Evolutionary conservation across 108 stramenopile species (phyloP).

Genomic region (Nitzschia sp.): DNA sequence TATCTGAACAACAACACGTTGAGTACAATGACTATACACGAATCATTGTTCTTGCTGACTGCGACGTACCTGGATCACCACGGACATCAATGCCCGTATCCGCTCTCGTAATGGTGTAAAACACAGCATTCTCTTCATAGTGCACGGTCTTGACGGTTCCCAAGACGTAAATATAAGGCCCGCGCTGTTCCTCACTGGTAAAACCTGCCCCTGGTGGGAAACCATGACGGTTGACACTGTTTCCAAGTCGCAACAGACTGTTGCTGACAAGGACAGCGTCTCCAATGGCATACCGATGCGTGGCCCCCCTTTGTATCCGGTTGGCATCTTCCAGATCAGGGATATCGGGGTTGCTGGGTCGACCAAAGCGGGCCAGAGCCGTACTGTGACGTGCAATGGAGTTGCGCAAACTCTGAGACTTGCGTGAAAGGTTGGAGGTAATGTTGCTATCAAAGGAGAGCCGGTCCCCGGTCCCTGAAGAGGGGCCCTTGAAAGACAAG

Average conservation of each 20-base stretch:
- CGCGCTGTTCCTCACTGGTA: slow-evolving; percentile 52
- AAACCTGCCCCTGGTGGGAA: slow-evolving; percentile 54
- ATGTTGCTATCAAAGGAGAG: neutral
- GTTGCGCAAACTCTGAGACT: slow-evolving; percentile 6
- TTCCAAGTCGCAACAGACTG: neutral
- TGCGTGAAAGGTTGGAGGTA: slow-evolving; percentile 8
- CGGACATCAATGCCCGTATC: slow-evolving; percentile 60
- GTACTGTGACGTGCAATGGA: neutral
- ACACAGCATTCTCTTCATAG: slow-evolving; percentile 71
- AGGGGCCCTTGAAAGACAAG: no score
- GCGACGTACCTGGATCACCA: slow-evolving; percentile 53
- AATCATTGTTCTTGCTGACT: neutral
- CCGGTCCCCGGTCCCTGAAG: no score
- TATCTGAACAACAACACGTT: slow-evolving; percentile 14
- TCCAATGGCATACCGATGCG: slow-evolving; percentile 29
- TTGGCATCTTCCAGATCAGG: neutral
- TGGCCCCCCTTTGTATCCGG: neutral
- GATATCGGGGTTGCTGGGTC: neutral
- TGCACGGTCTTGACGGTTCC: slow-evolving; percentile 61
- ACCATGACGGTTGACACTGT: slow-evolving; percentile 56
- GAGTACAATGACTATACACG: neutral
- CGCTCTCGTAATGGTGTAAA: slow-evolving; percentile 65
- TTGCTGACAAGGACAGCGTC: slow-evolving; percentile 27
- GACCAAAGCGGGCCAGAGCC: slow-evolving; percentile 2
- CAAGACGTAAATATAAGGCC: slow-evolving; percentile 70